phyloP scores from a whole-genome alignment of 306 rosid species.

The Canavalia gladiata region DNA sequence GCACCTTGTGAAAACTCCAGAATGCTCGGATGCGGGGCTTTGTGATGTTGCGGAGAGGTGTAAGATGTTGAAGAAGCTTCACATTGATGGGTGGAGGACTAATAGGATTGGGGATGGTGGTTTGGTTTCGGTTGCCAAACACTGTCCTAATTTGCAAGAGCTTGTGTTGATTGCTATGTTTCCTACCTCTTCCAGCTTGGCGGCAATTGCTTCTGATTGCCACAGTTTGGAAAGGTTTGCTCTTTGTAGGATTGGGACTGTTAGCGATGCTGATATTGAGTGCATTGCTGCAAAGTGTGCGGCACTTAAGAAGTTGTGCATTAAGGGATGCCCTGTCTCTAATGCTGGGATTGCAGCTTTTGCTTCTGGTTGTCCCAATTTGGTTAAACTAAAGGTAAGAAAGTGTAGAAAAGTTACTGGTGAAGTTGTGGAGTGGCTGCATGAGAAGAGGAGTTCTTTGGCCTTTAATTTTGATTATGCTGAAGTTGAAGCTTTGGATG shows the following conservation, averaged over 20 bases:
- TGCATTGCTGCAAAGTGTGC: slow-evolving; percentile 73
- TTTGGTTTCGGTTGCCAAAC: slow-evolving; percentile 66
- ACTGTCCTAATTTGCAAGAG: slow-evolving; percentile 71
- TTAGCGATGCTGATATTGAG: slow-evolving; percentile 76
- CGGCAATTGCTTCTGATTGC: slow-evolving; percentile 71
- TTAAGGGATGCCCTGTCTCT: slow-evolving; percentile 84
- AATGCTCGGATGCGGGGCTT: slow-evolving; percentile 77
- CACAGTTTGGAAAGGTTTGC: slow-evolving; percentile 75
- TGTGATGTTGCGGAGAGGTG: slow-evolving; percentile 66
- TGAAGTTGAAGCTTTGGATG: slow-evolving; percentile 64
- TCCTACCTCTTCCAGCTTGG: slow-evolving; percentile 67
- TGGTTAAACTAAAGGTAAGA: slow-evolving; percentile 85
- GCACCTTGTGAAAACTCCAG: slow-evolving; percentile 78
- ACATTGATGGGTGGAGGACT: slow-evolving; percentile 94
- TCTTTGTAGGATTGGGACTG: slow-evolving; percentile 73
- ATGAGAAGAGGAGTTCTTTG: slow-evolving; percentile 65
- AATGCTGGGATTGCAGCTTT: slow-evolving; percentile 75
- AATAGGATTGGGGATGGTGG: slow-evolving; percentile 82
- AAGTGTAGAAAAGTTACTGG: slow-evolving; percentile 78
- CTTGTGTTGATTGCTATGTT: slow-evolving; percentile 84
- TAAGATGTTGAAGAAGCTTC: slow-evolving; percentile 78
- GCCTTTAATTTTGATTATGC: slow-evolving; percentile 69
- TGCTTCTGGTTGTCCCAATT: slow-evolving; percentile 88
- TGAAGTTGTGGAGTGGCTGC: slow-evolving; percentile 73
- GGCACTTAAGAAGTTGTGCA: slow-evolving; percentile 83